These are phyloP conservation scores for Boletus rubropictus DNA, from an alignment of 768 basidiomycete genomes.

Conservation along the genomic window DNA sequence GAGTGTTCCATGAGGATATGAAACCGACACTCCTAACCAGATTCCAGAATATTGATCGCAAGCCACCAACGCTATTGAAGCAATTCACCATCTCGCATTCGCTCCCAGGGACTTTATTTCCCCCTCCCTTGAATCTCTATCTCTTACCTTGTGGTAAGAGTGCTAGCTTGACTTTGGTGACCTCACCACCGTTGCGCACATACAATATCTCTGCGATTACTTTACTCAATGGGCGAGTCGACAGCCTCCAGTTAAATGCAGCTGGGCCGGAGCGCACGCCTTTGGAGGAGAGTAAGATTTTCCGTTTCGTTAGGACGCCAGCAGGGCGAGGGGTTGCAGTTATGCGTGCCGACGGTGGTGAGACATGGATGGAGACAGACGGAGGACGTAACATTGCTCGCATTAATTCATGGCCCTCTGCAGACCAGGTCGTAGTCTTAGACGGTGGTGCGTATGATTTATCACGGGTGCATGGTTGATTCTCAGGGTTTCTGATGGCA, in stretches of 20 bases:
- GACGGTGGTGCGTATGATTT: constrained; percentile 46
- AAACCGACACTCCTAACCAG: constrained; percentile 3
- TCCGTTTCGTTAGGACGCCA: constrained; percentile 68
- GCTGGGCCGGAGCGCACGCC: constrained; percentile 35
- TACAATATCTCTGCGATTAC: constrained; percentile 52
- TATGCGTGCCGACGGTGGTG: constrained; percentile 53
- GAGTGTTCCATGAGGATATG: constrained; percentile 25
- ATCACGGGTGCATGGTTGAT: not conserved
- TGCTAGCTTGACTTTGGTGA: constrained; percentile 50
- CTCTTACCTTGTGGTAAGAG: constrained; percentile 45
- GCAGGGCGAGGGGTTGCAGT: constrained; percentile 73
- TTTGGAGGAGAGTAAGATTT: constrained; percentile 49
- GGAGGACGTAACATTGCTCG: constrained; percentile 44
- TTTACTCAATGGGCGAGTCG: constrained; percentile 57
- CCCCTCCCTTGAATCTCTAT: constrained; percentile 46
- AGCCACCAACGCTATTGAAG: constrained; percentile 77
- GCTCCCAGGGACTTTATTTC: constrained; percentile 42
- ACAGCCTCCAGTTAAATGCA: constrained; percentile 45
- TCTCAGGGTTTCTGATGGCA: constrained; percentile 26
- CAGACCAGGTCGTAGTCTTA: constrained; percentile 67
- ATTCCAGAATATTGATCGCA: constrained; percentile 76
- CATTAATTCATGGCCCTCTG: constrained; percentile 46
- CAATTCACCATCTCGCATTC: constrained; percentile 71
- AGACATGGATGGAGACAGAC: constrained; percentile 55
- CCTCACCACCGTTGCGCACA: constrained; percentile 59